A percentile compares a stretch with the other conserved stretches of the same genome.
Evolutionary conservation across 306 rosid genomes (phyloP).

Genomic region (Lotus japonicus): DNA sequence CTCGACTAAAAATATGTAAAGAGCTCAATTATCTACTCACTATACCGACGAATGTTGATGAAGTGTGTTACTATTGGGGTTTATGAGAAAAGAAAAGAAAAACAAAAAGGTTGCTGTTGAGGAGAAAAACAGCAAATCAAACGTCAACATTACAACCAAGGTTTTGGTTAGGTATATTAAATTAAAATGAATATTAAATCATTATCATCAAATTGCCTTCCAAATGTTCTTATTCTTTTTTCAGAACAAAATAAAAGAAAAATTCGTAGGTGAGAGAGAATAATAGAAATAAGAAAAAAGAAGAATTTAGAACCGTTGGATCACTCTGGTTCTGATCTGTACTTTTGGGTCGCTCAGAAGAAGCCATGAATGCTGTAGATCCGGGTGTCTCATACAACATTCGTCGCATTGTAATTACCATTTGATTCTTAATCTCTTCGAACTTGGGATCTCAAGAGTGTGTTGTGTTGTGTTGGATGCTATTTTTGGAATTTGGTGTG

Average conservation of each 20-base stretch:
- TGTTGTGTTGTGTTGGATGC: conserved; percentile 6
- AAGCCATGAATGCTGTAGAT: conserved; percentile 50
- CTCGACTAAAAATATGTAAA: too few species aligned
- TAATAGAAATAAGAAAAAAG: conserved; percentile 21
- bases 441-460: conserved; percentile 31
- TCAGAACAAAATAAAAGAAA: not conserved
- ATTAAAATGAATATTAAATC: not conserved
- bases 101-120: conserved; percentile 37
- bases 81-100: not conserved
- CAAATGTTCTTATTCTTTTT: not conserved
- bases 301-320: conserved; percentile 37
- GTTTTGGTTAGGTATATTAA: conserved; percentile 8
- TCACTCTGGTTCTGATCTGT: conserved; percentile 41
- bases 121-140: conserved; percentile 48
- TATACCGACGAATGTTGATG: too few species aligned
- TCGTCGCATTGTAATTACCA: conserved; percentile 33
- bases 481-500: conserved; percentile 38
- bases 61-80: too few species aligned
- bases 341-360: conserved; percentile 25
- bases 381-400: conserved; percentile 37
- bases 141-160: conserved; percentile 1
- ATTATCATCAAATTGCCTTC: conserved; percentile 21
- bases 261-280: conserved; percentile 27
- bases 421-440: conserved; percentile 13
- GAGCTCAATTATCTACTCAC: too few species aligned